Conservation (phyloP, 306 rosid genomes). For the Vigna angularis region DNA sequence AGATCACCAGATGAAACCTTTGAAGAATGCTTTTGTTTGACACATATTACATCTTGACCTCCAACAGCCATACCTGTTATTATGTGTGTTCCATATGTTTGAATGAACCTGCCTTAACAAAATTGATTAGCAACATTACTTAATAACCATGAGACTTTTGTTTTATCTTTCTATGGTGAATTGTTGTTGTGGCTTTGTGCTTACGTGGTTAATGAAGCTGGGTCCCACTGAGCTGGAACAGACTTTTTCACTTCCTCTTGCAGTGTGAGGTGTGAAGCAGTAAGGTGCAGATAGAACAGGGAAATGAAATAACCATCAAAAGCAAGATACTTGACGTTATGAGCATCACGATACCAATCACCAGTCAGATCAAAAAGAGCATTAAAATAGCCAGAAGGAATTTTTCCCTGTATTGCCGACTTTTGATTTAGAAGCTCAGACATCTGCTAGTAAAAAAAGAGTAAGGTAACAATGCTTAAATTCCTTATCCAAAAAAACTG, state of each 20-base stretch:
- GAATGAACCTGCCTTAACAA: slow-evolving; percentile 86
- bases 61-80: slow-evolving; percentile 92
- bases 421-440: slow-evolving; percentile 90
- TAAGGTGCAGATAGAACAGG: slow-evolving; percentile 69
- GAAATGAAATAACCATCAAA: slow-evolving; percentile 87
- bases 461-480: background rate
- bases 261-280: slow-evolving; percentile 68
- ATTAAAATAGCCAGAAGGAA: slow-evolving; percentile 94
- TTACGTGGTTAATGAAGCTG: slow-evolving; percentile 85
- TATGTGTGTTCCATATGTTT: slow-evolving; percentile 85
- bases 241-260: slow-evolving; percentile 77
- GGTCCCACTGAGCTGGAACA: slow-evolving; percentile 84
- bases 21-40: slow-evolving; percentile 83
- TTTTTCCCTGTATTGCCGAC: slow-evolving; percentile 82
- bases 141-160: background rate
- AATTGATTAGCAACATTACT: slow-evolving; percentile 57
- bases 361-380: slow-evolving; percentile 73
- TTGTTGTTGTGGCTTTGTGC: background rate
- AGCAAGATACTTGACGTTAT: slow-evolving; percentile 73
- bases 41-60: slow-evolving; percentile 90
- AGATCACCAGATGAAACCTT: slow-evolving; percentile 79
- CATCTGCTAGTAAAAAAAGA: slow-evolving; percentile 70
- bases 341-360: slow-evolving; percentile 77
- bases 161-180: background rate
- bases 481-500: too few species aligned